These are phyloP conservation scores for Thermochaetoides thermophila DNA, from an alignment of 495 filamentous ascomycete species.

Conservation along the genomic window DNA sequence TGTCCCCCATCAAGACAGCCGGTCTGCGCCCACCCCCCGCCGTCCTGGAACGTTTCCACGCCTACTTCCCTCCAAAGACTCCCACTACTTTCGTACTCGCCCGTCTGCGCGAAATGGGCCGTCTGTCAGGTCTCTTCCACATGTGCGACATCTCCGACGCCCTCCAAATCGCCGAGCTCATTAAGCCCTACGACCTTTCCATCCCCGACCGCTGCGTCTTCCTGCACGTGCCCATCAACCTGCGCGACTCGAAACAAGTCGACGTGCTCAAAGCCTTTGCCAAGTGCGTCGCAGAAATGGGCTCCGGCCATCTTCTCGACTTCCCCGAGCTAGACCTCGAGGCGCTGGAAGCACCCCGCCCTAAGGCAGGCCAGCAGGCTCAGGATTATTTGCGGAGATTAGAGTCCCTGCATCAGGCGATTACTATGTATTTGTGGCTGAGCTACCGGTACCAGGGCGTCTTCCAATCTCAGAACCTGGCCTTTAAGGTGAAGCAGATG, in stretches of 20 bases:
- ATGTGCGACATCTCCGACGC: conserved; percentile 47
- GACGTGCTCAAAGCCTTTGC: conserved; percentile 45
- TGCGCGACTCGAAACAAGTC: conserved; percentile 21
- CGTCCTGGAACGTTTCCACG: conserved; percentile 53
- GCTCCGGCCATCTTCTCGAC: conserved; percentile 48
- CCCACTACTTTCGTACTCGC: conserved; percentile 66
- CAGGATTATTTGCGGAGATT: conserved; percentile 44
- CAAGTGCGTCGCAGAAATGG: conserved; percentile 47
- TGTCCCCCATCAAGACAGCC: conserved; percentile 53
- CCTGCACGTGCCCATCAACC: conserved; percentile 47
- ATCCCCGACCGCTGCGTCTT: conserved; percentile 61
- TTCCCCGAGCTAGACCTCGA: conserved; percentile 50
- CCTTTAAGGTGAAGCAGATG: conserved; percentile 62
- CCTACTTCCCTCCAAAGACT: conserved; percentile 60
- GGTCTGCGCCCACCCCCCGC: conserved; percentile 55
- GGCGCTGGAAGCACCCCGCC: conserved; percentile 37
- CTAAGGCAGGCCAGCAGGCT: background rate
- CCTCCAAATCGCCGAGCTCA: conserved; percentile 49
- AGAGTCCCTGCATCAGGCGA: conserved; percentile 63
- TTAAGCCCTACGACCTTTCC: conserved; percentile 50
- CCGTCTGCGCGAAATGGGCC: conserved; percentile 50
- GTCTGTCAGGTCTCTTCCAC: conserved; percentile 51
- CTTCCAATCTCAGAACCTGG: conserved; percentile 62
- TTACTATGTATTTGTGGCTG: conserved; percentile 84
- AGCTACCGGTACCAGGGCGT: conserved; percentile 57